Percentiles rank a stretch among this genome's conserved stretches.
Conservation (phyloP, 1,284 basidiomycete species). For the Apiotrichum sp. region DNA sequence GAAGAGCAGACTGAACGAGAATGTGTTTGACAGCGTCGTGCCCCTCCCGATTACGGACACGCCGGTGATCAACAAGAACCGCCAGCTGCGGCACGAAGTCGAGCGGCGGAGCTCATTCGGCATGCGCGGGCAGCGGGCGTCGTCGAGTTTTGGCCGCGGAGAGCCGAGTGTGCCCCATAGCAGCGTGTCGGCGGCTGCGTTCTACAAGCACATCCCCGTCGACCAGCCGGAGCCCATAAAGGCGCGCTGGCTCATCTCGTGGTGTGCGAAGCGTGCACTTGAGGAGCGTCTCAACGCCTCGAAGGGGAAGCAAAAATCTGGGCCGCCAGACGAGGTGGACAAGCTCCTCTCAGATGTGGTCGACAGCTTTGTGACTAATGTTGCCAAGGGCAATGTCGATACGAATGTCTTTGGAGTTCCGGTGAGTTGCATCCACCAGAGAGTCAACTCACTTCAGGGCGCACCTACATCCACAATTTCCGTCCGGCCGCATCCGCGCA, state of each 20-base stretch:
- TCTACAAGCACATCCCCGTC: constrained; percentile 76
- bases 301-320: constrained; percentile 31
- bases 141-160: constrained; percentile 59
- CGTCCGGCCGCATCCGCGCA: constrained; percentile 40
- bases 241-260: constrained; percentile 70
- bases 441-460: constrained; percentile 4
- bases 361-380: constrained; percentile 38
- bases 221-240: constrained; percentile 72
- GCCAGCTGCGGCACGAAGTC: constrained; percentile 50
- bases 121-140: constrained; percentile 69
- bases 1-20: constrained; percentile 10
- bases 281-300: constrained; percentile 21
- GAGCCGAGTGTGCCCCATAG: constrained; percentile 62
- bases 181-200: constrained; percentile 61
- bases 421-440: constrained; percentile 14
- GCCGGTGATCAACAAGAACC: constrained; percentile 55
- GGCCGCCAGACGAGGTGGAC: constrained; percentile 31
- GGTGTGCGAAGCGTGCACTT: constrained; percentile 58
- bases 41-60: constrained; percentile 57
- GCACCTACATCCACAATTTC: constrained; percentile 14
- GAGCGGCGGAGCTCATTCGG: constrained; percentile 61
- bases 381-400: constrained; percentile 40
- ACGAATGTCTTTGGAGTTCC: constrained; percentile 38
- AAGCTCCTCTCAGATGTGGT: constrained; percentile 39
- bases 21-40: constrained; percentile 46